Conservation (phyloP, 2,329 filamentous ascomycete genomes). For the Hymenoscyphus linearis region DNA sequence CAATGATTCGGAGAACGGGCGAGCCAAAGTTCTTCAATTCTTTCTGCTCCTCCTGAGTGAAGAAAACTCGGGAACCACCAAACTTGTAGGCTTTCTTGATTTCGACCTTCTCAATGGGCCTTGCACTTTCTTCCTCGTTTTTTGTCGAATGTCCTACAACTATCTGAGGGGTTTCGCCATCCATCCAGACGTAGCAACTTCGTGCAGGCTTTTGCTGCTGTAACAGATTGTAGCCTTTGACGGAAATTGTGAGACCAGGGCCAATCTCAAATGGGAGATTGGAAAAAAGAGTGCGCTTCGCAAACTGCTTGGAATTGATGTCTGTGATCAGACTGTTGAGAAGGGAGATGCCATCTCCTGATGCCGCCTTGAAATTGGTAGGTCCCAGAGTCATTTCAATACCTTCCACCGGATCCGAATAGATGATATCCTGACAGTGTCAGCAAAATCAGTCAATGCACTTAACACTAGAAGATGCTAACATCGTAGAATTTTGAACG, state of each 20-base stretch:
- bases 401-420: conserved; percentile 68
- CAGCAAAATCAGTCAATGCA: conserved; percentile 11
- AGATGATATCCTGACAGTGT: conserved; percentile 72
- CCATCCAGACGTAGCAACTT: conserved; percentile 82
- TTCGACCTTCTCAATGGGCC: conserved; percentile 72
- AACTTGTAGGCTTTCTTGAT: conserved; percentile 94
- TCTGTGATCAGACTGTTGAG: conserved; percentile 77
- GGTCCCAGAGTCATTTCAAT: conserved; percentile 54
- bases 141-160: conserved; percentile 68
- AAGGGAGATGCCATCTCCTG: conserved; percentile 71
- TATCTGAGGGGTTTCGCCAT: conserved; percentile 80
- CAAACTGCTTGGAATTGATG: conserved; percentile 83
- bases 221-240: conserved; percentile 88
- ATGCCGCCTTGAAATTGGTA: conserved; percentile 50
- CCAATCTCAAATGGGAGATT: conserved; percentile 84
- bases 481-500: conserved; percentile 87
- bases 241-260: conserved; percentile 76
- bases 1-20: conserved; percentile 80
- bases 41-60: conserved; percentile 78
- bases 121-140: conserved; percentile 71
- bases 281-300: conserved; percentile 80
- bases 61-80: conserved; percentile 82
- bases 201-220: conserved; percentile 77
- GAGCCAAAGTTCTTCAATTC: conserved; percentile 74
- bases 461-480: conserved; percentile 28